phyloP scores from a whole-genome alignment of 495 filamentous ascomycete species.

The Thermochaetoides thermophila region DNA sequence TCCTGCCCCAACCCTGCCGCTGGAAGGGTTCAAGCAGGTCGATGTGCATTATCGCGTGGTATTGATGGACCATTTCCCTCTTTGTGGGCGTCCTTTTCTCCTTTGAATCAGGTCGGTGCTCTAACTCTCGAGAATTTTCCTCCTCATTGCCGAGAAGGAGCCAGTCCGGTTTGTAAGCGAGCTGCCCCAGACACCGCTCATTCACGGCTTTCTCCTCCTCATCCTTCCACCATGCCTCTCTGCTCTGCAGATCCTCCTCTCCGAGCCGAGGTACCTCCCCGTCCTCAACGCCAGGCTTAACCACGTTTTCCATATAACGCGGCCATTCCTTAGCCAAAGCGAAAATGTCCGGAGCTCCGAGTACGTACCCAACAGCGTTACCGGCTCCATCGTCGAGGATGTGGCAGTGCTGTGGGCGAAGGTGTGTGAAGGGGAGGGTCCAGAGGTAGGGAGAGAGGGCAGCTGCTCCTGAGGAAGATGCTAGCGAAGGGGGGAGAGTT shows the following conservation, averaged over 20 bases:
- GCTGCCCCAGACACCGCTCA: constrained; percentile 15
- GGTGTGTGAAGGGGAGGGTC: constrained; percentile 29
- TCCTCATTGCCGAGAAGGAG: constrained; percentile 17
- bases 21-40: constrained; percentile 22
- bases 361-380: constrained; percentile 25
- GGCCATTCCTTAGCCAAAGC: constrained; percentile 16
- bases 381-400: constrained; percentile 28
- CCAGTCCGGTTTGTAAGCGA: constrained; percentile 20
- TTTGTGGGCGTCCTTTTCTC: no score
- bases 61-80: constrained; percentile 15
- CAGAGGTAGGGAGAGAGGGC: constrained; percentile 28
- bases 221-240: neutral
- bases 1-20: constrained; percentile 23
- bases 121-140: no score
- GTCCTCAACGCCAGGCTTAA: constrained; percentile 8
- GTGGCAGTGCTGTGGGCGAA: constrained; percentile 22
- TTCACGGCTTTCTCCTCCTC: constrained; percentile 9
- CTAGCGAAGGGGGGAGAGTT: constrained; percentile 24
- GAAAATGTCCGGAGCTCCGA: constrained; percentile 23
- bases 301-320: constrained; percentile 17
- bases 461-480: constrained; percentile 10
- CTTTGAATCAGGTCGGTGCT: no score
- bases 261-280: constrained; percentile 10
- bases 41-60: constrained; percentile 28
- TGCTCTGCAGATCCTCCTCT: constrained; percentile 6